Conservation (phyloP, 495 filamentous ascomycete genomes). For the Podospora bellae-mahoneyi region DNA sequence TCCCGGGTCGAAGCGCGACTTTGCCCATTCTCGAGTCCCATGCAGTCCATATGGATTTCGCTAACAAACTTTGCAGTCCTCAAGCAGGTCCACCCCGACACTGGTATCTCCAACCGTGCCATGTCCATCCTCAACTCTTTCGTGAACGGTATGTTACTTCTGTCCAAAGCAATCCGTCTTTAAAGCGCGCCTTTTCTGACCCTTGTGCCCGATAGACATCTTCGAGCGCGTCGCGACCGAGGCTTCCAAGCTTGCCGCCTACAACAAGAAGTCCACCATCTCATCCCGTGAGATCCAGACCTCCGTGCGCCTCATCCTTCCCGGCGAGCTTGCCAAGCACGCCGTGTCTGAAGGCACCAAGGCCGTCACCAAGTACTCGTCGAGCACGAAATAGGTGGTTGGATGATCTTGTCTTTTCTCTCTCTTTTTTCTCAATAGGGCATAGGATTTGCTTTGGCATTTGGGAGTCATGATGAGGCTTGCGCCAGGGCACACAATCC, state of each 20-base stretch:
- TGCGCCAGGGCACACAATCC: constrained; percentile 59
- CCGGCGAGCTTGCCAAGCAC: constrained; percentile 98
- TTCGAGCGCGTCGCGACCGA: constrained; percentile 99
- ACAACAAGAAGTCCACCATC: constrained; percentile 99
- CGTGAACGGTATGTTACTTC: constrained; percentile 78
- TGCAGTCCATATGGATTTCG: not conserved
- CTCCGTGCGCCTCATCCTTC: constrained; percentile 95
- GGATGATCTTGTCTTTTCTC: constrained; percentile 39
- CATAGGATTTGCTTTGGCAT: constrained; percentile 52
- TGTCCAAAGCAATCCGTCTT: constrained; percentile 4
- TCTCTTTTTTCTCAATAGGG: constrained; percentile 44
- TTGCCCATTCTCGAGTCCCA: not conserved
- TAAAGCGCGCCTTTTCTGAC: constrained; percentile 32
- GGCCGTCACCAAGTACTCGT: constrained; percentile 99
- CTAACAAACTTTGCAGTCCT: constrained; percentile 61
- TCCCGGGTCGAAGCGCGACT: not conserved
- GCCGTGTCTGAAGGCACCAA: constrained; percentile 99
- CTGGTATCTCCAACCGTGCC: constrained; percentile 99
- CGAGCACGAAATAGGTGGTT: constrained; percentile 86
- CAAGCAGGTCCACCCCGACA: constrained; percentile 99
- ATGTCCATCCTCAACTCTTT: constrained; percentile 99
- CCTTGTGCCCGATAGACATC: constrained; percentile 62
- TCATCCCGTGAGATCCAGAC: constrained; percentile 99
- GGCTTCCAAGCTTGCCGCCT: constrained; percentile 97
- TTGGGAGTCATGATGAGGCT: constrained; percentile 58